A percentile compares a stretch with the other conserved stretches of the same genome.
phyloP scores from a whole-genome alignment of 73 alveolate species.

The Tetrahymena thermophila region DNA sequence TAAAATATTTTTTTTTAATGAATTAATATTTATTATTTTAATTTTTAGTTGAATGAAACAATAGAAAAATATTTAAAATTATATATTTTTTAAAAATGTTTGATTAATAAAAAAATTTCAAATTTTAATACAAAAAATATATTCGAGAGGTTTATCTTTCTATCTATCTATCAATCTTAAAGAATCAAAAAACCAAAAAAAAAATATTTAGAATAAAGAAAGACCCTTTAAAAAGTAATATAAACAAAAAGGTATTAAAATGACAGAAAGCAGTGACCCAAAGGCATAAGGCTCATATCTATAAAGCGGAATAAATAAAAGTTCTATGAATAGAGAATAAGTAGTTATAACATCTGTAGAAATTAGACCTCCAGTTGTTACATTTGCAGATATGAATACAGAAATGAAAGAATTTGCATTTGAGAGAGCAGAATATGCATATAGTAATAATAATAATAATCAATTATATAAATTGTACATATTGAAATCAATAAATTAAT shows the following conservation, averaged over 20 bases:
- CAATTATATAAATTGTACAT: neutral
- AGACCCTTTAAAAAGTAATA: neutral
- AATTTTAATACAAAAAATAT: too few species aligned
- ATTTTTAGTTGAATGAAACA: neutral
- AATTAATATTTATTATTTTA: too few species aligned
- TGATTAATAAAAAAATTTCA: neutral
- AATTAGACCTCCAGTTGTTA: slow-evolving; percentile 33
- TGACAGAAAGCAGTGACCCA: neutral
- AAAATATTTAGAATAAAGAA: neutral
- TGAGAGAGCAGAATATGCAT: slow-evolving; percentile 42
- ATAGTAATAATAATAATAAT: neutral
- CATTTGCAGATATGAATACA: slow-evolving; percentile 33
- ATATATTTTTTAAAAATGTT: neutral
- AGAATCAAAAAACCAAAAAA: neutral
- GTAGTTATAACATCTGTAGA: slow-evolving; percentile 8
- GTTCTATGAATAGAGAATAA: neutral
- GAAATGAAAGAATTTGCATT: slow-evolving; percentile 44
- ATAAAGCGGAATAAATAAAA: neutral
- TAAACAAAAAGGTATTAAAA: neutral
- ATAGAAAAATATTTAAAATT: neutral
- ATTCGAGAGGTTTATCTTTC: too few species aligned
- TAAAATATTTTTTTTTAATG: too few species aligned
- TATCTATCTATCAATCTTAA: neutral
- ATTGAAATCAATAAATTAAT: neutral
- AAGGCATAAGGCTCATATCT: neutral